Evolutionary conservation across 306 rosid species (phyloP), one percentile per base, ranked within the genome.

Genomic region (Comarum palustre): DNA sequence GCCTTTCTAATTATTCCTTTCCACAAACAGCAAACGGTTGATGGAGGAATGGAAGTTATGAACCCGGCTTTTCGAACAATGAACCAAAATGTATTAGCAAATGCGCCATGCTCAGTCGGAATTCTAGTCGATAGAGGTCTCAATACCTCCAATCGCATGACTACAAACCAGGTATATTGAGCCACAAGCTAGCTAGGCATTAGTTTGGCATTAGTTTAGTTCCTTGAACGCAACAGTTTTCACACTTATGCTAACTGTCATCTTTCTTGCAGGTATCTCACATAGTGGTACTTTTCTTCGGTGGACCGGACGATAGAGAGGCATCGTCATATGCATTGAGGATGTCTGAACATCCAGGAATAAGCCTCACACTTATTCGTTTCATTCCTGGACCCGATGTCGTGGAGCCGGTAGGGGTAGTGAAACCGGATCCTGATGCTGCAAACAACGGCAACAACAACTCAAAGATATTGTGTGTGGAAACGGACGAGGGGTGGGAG

Each of bases 241-340:
- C 36, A 34, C 5, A 34, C 25, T n/a, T n/a, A 20, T n/a, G 16
- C 17, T 48, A 48, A 48, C 22, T 48, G 7, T 2, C 31, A 39
- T 22, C 2, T 55, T 24, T 55, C 22, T 61, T 32, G 9, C 20
- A 61, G 43, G 71, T 75, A 1, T 66, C 93, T 8, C 95, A 91
- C 31, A 39, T 94, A 3, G 90, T 81, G 0, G 77, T 88, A 17
- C 50, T 94, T 24, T 94, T 94, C 75, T 89, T 94, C 34, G 97
- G 99, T 0, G 99, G 99, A 5, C 91, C 93, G 9, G 99, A 94
- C 12, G 99, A 94, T 50, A 83, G 99, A 79, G 97, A 94, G 38
- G 99, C 99, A 1, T 31, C 91, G 50, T 81, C 89, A 47, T 94
- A 89, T 36, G 99, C 85, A 6, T 83, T 90, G 92, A 88, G 99